Conservation (phyloP, 345 rosid species). For the Ceriops zippeliana region DNA sequence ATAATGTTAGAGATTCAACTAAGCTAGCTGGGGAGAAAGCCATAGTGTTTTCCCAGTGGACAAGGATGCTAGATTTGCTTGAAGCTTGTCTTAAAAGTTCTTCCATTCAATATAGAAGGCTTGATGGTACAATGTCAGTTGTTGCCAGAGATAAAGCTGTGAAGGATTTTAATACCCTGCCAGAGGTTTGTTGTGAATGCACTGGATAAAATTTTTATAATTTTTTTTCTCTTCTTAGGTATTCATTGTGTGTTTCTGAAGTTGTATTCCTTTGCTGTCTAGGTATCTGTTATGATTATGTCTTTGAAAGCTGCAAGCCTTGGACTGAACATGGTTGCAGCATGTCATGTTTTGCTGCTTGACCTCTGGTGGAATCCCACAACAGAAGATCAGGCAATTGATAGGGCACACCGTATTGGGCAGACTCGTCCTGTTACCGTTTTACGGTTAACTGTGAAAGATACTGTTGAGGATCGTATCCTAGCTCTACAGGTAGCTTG, state of each 20-base stretch:
- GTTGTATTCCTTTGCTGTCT: conserved; percentile 9
- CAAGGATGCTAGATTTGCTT: conserved; percentile 85
- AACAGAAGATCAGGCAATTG: conserved; percentile 93
- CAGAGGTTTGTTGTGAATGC: conserved; percentile 57
- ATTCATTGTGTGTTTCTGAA: background rate
- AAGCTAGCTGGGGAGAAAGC: conserved; percentile 71
- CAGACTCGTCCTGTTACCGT: conserved; percentile 90
- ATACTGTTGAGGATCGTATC: conserved; percentile 92
- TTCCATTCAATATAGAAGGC: conserved; percentile 78
- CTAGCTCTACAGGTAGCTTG: conserved; percentile 72
- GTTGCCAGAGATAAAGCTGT: conserved; percentile 91
- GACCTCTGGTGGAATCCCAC: conserved; percentile 99
- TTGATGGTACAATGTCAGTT: conserved; percentile 98
- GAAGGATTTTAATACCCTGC: conserved; percentile 84
- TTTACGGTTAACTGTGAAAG: conserved; percentile 76
- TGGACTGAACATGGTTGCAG: conserved; percentile 96
- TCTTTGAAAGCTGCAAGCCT: conserved; percentile 98
- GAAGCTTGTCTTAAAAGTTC: conserved; percentile 73
- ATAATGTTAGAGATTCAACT: conserved; percentile 22
- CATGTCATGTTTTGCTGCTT: conserved; percentile 79
- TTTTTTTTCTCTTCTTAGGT: background rate
- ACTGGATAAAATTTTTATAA: background rate
- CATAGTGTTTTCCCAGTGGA: conserved; percentile 96
- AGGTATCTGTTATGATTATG: conserved; percentile 95
- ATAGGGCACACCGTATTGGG: conserved; percentile 98